Evolutionary conservation across 176 grass and related monocot species (phyloP), one percentile per base, ranked within the genome.

Genomic region (Ampelocalamus luodianensis): DNA sequence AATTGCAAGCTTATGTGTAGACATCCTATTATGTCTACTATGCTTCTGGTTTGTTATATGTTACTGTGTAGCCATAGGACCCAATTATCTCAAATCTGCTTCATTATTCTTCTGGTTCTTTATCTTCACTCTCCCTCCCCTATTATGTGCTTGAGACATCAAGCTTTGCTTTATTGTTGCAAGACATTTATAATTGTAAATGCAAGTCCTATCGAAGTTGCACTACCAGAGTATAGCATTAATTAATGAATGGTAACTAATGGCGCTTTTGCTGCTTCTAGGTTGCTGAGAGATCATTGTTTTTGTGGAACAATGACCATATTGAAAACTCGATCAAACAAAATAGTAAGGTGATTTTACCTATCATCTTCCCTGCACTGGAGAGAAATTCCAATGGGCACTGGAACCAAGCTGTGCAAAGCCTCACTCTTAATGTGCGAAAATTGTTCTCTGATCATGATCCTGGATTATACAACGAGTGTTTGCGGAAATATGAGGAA

Each of bases 291-390:
- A 85, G 91, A 81, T 85, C 94, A 15, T 77, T 96, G 56, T 96
- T 96, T 81, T 85, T 96, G 76, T 96, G 94, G 94, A 96, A 96
- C 70, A 93, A 96, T 34, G 89, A 96, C 42, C 94, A 93, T 82
- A 90, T 96, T 0, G 86, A 91, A 65, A 79, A 77, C 76, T 69
- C 93, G 59, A 89, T 96, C 44, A 93, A 90, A 69, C 90, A 91
- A 80, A 90, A 96, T 44, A 88, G 90, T 74, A 93, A 85, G 81
- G 89, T 88, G 23, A 91, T 96, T 61, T 70, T 93, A 72, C 94
- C 89, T 29, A 91, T 96, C 75, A 93, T 96, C 46, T 85, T 93
- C 36, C 91, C 91, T 72, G 91, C 94, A 37, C 76, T 96, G 46
- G 94, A 96, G 78, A 93, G 81, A 55, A 96, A 91, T 76, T 51